Base-by-base conservation (phyloP, 1,284 basidiomycete genomes). In the Takashimella tepidaria region DNA sequence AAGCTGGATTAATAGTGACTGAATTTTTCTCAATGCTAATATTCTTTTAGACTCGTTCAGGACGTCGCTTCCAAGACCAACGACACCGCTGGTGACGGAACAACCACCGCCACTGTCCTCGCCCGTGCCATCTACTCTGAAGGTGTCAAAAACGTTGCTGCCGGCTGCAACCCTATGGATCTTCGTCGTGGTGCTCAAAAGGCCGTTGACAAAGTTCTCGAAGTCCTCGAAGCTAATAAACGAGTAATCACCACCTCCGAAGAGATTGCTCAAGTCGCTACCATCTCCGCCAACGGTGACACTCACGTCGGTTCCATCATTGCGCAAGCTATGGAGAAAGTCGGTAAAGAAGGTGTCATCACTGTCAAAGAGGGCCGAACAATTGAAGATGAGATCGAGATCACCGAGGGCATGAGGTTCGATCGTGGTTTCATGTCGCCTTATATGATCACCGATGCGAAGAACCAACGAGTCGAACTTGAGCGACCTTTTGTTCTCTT, bases 261-360 rank as follows among this genome's bases (percentile, higher is more conserved):
- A 49, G 95, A 98, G 80, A 98, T 98, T 70, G 92, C 95, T 21
- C 64, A 78, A 71, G 93, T 98, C 59, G 95, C 95, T 19, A 98
- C 95, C 67, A 98, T 98, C 76, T 96, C 92, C 43, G 95, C 93
- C 54, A 98, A 98, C 77, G 95, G 93, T 58, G 93, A 98, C 78
- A 81, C 79, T 20, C 92, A 98, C 75, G 84, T 98, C 64, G 95
- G 95, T 52, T 85, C 87, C 75, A 84, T 98, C 70, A 98, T 98
- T 76, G 92, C 95, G n/a, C 91, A 92, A 72, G 95, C 95, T 2
- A 98, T 98, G 95, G 95, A 98, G 79, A 97, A 97, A 78, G 95
- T 98, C 59, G 95, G 95, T 74, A 97, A 97, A 81, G 95, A 98
- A 79, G 95, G 95, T 76, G 95, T 98, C 73, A 98, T 98, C 80